phyloP scores from a whole-genome alignment of 2,329 filamentous ascomycete species.

The Ophiostoma quercus region DNA sequence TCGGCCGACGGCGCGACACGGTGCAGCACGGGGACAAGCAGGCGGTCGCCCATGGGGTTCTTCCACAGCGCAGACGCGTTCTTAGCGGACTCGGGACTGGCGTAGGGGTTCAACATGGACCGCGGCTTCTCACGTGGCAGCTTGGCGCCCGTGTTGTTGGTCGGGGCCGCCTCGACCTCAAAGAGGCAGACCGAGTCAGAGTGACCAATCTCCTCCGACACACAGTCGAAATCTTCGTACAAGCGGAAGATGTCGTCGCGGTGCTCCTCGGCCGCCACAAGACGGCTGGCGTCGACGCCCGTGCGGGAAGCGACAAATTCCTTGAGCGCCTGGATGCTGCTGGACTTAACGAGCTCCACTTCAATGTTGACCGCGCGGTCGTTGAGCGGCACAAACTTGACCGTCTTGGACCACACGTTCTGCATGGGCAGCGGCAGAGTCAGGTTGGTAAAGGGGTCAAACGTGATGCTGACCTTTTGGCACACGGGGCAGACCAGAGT shows the following conservation, averaged over 20 bases:
- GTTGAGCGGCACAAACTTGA: constrained; percentile 74
- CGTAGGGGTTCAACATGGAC: constrained; percentile 48
- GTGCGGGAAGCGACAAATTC: constrained; percentile 63
- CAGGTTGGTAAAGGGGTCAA: constrained; percentile 93
- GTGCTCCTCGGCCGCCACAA: constrained; percentile 82
- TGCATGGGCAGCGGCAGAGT: constrained; percentile 86
- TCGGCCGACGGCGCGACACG: constrained; percentile 38
- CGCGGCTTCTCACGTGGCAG: constrained; percentile 43
- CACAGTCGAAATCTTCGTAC: constrained; percentile 62
- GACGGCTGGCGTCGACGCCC: constrained; percentile 56
- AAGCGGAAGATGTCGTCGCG: constrained; percentile 80
- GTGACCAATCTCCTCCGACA: constrained; percentile 65
- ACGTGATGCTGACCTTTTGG: constrained; percentile 94
- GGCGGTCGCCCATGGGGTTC: constrained; percentile 56
- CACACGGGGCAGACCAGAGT: constrained; percentile 89
- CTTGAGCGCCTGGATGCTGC: constrained; percentile 63
- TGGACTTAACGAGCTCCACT: constrained; percentile 75
- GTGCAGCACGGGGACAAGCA: constrained; percentile 69
- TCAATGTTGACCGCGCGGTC: constrained; percentile 65
- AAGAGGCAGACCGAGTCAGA: constrained; percentile 65
- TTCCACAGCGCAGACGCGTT: constrained; percentile 45
- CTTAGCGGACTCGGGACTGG: constrained; percentile 44
- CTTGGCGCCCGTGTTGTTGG: constrained; percentile 63
- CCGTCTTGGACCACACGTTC: constrained; percentile 67
- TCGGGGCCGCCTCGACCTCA: constrained; percentile 73